Conservation (phyloP, 1,284 basidiomycete species). For the Ceratobasidium sp. region DNA sequence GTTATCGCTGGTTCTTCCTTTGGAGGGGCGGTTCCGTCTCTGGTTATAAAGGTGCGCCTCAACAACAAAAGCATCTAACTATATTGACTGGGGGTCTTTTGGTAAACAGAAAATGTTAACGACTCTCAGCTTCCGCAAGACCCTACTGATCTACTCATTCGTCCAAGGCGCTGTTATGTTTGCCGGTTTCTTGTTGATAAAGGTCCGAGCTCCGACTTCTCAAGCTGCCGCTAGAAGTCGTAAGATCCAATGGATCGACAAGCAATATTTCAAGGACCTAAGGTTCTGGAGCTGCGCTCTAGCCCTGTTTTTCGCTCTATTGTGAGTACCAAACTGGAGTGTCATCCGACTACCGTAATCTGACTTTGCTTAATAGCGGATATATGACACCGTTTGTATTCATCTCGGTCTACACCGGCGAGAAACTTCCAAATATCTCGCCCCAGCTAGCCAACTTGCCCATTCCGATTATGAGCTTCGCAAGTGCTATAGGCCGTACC, state of each 20-base stretch:
- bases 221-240: constrained; percentile 40
- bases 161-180: constrained; percentile 47
- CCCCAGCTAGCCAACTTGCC: constrained; percentile 48
- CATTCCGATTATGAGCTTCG: constrained; percentile 49
- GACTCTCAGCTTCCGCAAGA: constrained; percentile 48
- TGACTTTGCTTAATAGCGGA: neutral
- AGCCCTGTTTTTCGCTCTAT: constrained; percentile 30
- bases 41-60: neutral
- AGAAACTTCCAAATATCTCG: constrained; percentile 44
- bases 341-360: constrained; percentile 16
- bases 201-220: constrained; percentile 43
- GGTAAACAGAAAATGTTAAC: constrained; percentile 48
- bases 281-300: constrained; percentile 44
- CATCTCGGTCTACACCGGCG: constrained; percentile 49
- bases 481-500: constrained; percentile 48
- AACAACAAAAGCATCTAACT: no score
- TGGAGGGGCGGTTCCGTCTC: constrained; percentile 42
- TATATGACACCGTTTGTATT: constrained; percentile 50
- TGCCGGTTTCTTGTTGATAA: constrained; percentile 48
- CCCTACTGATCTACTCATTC: constrained; percentile 50
- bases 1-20: constrained; percentile 50
- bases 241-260: constrained; percentile 47
- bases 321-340: constrained; percentile 8
- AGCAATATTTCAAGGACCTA: constrained; percentile 18
- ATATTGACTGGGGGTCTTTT: neutral